Evolutionary conservation across 2,329 filamentous ascomycete species (phyloP), one percentile per base, ranked within the genome.

Genomic region (Penicillium hesseltinei): DNA sequence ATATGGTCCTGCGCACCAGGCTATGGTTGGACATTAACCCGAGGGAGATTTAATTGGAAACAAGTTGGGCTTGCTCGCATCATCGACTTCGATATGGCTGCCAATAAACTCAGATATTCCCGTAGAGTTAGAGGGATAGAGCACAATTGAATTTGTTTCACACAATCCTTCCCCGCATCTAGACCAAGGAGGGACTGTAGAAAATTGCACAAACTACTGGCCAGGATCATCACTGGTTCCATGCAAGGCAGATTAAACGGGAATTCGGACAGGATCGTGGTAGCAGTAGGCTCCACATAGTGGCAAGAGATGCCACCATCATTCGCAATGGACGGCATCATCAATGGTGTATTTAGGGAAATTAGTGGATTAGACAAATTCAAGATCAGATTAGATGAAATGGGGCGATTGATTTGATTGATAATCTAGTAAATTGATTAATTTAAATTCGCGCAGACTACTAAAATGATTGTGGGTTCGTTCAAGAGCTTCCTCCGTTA

Each of bases 1-100:
- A 57, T 76, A 77, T 58, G 52, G 9, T n/a, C 49, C 62, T 29
- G 58, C 43, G 7, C 53, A 68, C 0, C 58, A 69, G 49, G 65
- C 64, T 21, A 33, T 69, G 61, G 67, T 68, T 39, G 67, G 68
- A n/a, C 62, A 69, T 54, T 69, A 52, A 50, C 5, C 13, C 10
- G 3, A 17, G 15, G 3, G 4, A n/a, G 1, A 35, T 35, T 13
- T 25, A n/a, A 5, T 35, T 11, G 11, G n/a, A 1, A 31, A 31
- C 2, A 29, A 31, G 21, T 11, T 27, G 9, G 17, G 8, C 15
- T 27, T 13, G 2, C 42, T 31, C 5, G 6, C 3, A 8, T 44
- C 15, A 19, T 31, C 43, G 8, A 13, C 17, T 15, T 19, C 9
- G 27, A 5, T 4, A 45, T 29, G 1, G 10, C 25, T 46, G 13